Percentiles rank a stretch among this genome's conserved stretches.
These are phyloP conservation scores for Alisma plantagoaquatica DNA, from an alignment of 106 monocot species.

Conservation along the genomic window DNA sequence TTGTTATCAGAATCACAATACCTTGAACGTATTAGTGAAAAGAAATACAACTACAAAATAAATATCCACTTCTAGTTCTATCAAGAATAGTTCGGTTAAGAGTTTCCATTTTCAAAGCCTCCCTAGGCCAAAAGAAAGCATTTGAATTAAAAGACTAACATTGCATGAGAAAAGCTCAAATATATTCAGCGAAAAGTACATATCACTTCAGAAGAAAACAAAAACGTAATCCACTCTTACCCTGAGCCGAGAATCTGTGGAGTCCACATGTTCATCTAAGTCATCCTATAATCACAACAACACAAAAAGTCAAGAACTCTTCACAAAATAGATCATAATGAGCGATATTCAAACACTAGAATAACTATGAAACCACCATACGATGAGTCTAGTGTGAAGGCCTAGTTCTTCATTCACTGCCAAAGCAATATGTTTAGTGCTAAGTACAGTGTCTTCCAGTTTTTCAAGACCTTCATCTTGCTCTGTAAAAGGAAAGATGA, in stretches of 20 bases:
- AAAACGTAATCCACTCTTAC: no score
- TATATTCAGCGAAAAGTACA: no score
- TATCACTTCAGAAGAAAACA: no score
- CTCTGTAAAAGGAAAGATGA: conserved; percentile 25
- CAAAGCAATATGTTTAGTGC: conserved; percentile 81
- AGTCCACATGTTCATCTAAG: conserved; percentile 35
- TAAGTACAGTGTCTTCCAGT: conserved; percentile 64
- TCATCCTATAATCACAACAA: conserved; percentile 18
- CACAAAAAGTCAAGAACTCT: not conserved
- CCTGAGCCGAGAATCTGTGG: conserved; percentile 26
- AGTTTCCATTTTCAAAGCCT: no score
- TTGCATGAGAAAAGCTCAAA: no score
- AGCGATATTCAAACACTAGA: not conserved
- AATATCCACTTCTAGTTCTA: no score
- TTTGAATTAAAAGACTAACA: no score
- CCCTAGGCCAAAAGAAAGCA: no score
- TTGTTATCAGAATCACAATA: no score
- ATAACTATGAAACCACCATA: conserved; percentile 12
- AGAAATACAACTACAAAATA: no score
- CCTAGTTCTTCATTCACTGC: conserved; percentile 71
- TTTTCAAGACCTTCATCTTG: conserved; percentile 73
- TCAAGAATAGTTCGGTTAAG: no score
- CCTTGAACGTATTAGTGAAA: no score
- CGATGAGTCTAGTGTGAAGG: conserved; percentile 67
- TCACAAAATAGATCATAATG: not conserved